phyloP scores from a whole-genome alignment of 2,329 filamentous ascomycete genomes.

The Orbilia javanica region DNA sequence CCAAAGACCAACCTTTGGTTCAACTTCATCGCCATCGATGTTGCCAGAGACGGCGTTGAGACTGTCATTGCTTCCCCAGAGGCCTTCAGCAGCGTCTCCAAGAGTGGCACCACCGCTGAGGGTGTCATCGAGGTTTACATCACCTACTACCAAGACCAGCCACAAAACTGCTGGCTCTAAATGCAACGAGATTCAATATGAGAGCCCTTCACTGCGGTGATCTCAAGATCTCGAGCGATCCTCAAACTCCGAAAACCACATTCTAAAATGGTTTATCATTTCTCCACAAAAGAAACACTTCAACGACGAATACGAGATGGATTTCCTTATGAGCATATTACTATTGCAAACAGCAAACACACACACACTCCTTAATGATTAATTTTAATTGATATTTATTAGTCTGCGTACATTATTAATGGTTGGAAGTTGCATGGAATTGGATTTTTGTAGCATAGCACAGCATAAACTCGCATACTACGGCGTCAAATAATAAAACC shows the following conservation, averaged over 20 bases:
- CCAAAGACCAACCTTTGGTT: slow-evolving; percentile 4
- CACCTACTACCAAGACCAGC: not conserved
- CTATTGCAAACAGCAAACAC: slow-evolving; percentile 1
- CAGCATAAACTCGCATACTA: slow-evolving; percentile 32
- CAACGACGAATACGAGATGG: slow-evolving; percentile 23
- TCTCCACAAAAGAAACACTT: not conserved
- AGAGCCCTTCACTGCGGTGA: slow-evolving; percentile 8
- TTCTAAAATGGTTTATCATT: not conserved
- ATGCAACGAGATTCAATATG: not conserved
- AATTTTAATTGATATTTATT: slow-evolving; percentile 20
- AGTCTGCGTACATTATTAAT: not conserved
- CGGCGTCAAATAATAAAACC: slow-evolving; percentile 44
- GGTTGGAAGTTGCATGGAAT: slow-evolving; percentile 24
- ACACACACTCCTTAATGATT: slow-evolving; percentile 38
- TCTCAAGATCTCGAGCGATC: not conserved
- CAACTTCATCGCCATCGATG: slow-evolving; percentile 27
- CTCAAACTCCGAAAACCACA: not conserved
- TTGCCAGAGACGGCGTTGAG: not conserved
- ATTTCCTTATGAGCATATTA: slow-evolving; percentile 27
- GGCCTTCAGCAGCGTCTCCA: slow-evolving; percentile 28
- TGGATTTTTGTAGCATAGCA: slow-evolving; percentile 27
- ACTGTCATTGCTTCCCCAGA: slow-evolving; percentile 10
- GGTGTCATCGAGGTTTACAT: slow-evolving; percentile 13
- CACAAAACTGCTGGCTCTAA: slow-evolving; percentile 1
- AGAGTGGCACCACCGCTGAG: not conserved